phyloP scores from a whole-genome alignment of 2,329 filamentous ascomycete species.

The Trichoderma sp. region DNA sequence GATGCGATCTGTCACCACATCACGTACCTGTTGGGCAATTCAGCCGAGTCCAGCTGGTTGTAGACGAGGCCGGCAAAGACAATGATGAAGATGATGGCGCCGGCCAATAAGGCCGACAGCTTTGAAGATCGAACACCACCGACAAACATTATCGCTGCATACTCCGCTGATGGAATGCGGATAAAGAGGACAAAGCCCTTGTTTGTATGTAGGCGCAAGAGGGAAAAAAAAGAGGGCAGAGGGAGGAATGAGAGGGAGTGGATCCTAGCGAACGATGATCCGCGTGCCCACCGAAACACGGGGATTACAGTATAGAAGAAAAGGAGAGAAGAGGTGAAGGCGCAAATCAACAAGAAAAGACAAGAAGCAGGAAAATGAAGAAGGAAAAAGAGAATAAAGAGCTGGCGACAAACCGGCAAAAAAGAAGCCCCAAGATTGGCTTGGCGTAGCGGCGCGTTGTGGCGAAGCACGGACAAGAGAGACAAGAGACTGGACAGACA shows the following conservation, averaged over 20 bases:
- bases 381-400: not conserved
- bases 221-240: not conserved
- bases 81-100: conserved; percentile 33
- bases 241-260: conserved; percentile 6
- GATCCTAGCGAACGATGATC: conserved; percentile 15
- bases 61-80: conserved; percentile 34
- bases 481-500: not conserved
- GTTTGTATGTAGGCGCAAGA: not conserved
- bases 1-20: not conserved
- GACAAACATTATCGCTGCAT: conserved; percentile 32
- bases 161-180: conserved; percentile 12
- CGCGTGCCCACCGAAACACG: conserved; percentile 1
- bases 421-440: not conserved
- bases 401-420: not conserved
- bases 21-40: conserved; percentile 24
- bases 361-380: not conserved
- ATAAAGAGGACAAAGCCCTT: not conserved
- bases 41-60: conserved; percentile 33
- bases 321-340: not conserved
- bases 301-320: not conserved
- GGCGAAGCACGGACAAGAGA: not conserved
- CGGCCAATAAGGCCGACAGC: conserved; percentile 31
- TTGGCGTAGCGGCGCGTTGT: not conserved
- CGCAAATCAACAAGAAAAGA: not conserved
- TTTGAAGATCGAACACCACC: conserved; percentile 32